These are phyloP conservation scores for Geotrichum australiense DNA, from an alignment of 1,139 yeast species.

Conservation along the genomic window DNA sequence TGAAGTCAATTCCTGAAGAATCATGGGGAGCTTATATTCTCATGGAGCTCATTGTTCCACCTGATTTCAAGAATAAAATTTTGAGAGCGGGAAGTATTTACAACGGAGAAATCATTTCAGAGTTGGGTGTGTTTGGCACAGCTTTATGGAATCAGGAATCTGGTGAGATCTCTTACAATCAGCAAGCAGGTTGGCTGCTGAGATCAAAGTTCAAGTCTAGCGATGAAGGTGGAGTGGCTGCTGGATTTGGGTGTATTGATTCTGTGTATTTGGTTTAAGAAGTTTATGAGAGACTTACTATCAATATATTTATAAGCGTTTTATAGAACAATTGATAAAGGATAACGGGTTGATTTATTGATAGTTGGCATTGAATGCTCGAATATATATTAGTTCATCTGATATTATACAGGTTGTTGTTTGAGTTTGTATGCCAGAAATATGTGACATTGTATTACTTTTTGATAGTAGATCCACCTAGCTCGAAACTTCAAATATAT, in stretches of 20 bases:
- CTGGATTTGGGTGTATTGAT: constrained; percentile 96
- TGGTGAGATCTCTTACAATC: constrained; percentile 49
- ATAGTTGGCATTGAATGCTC: constrained; percentile 1
- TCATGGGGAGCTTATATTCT: constrained; percentile 89
- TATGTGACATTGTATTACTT: too few species aligned
- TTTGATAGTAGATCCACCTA: too few species aligned
- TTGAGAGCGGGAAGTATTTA: constrained; percentile 57
- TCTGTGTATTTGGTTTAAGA: constrained; percentile 41
- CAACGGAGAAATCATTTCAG: constrained; percentile 71
- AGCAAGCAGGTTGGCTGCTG: constrained; percentile 73
- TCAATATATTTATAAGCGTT: not conserved
- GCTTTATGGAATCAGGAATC: constrained; percentile 60
- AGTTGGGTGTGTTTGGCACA: constrained; percentile 85
- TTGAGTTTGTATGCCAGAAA: too few species aligned
- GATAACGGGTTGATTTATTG: too few species aligned
- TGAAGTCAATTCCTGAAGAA: constrained; percentile 51
- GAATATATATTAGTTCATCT: not conserved
- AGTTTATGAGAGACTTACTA: not conserved
- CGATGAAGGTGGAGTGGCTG: constrained; percentile 97
- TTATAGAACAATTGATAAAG: not conserved
- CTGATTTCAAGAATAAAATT: constrained; percentile 58
- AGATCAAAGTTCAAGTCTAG: constrained; percentile 83
- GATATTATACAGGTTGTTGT: too few species aligned
- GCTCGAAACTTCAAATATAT: too few species aligned
- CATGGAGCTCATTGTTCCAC: constrained; percentile 87